A percentile compares a stretch with the other conserved stretches of the same genome.
Conservation (phyloP, 2,329 filamentous ascomycete species). For the Clonostachys rhizophaga region DNA sequence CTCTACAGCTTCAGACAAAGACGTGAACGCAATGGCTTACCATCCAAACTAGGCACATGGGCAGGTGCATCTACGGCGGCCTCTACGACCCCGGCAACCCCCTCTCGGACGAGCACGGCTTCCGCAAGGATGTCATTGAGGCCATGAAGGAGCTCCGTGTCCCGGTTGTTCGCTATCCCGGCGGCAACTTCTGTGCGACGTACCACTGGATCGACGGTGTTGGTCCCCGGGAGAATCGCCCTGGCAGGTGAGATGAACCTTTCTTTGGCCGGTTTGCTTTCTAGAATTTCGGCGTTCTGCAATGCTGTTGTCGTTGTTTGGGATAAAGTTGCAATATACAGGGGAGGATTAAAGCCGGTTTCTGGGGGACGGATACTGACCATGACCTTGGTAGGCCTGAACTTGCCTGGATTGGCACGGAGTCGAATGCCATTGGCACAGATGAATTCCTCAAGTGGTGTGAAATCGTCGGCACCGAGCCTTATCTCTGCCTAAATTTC, state of each 20-base stretch:
- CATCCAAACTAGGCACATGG: conserved; percentile 63
- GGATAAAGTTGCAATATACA: too few relatives aligned
- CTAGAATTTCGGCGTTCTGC: neutral
- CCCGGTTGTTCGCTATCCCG: conserved; percentile 76
- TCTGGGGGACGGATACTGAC: neutral
- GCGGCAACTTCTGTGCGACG: conserved; percentile 79
- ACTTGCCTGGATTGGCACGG: conserved; percentile 73
- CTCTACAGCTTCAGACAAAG: too few relatives aligned
- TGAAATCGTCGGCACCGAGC: conserved; percentile 66
- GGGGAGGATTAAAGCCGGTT: too few relatives aligned
- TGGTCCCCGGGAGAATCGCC: conserved; percentile 66
- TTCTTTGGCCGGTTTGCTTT: neutral
- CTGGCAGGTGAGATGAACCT: conserved; percentile 24
- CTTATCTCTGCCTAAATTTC: conserved; percentile 77
- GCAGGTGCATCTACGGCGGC: conserved; percentile 81
- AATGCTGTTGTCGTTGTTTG: too few relatives aligned
- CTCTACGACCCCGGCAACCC: conserved; percentile 75
- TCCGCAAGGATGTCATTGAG: conserved; percentile 72
- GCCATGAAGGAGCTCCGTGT: conserved; percentile 70
- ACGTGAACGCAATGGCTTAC: conserved; percentile 1
- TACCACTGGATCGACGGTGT: conserved; percentile 84
- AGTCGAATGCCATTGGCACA: conserved; percentile 77
- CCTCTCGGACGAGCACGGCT: conserved; percentile 70
- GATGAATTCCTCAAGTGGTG: conserved; percentile 87
- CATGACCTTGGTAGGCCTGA: conserved; percentile 50